Percentiles rank a stretch among this genome's conserved stretches.
phyloP scores from a whole-genome alignment of 2,329 filamentous ascomycete genomes.

The Mycosphaerella arachidis region DNA sequence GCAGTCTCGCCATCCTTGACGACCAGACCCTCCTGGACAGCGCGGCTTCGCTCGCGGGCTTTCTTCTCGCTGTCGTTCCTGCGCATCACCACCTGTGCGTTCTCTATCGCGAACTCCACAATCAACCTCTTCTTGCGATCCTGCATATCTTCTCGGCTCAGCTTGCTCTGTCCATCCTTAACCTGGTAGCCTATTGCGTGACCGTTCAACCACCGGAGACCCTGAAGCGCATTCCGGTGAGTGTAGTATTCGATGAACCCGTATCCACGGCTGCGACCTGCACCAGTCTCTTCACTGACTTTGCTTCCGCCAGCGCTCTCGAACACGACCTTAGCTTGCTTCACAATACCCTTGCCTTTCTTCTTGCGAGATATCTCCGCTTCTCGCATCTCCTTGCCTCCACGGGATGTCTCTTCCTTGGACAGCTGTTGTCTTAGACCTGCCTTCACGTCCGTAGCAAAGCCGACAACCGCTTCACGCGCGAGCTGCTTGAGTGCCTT shows the following conservation, averaged over 20 bases:
- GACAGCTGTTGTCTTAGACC: slow-evolving; percentile 72
- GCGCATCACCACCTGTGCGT: slow-evolving; percentile 87
- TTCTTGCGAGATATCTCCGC: slow-evolving; percentile 74
- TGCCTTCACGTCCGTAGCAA: slow-evolving; percentile 81
- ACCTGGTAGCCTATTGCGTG: slow-evolving; percentile 54
- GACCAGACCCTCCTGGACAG: slow-evolving; percentile 19
- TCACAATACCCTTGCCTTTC: slow-evolving; percentile 82
- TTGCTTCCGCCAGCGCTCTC: slow-evolving; percentile 83
- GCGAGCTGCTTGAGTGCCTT: slow-evolving; percentile 91
- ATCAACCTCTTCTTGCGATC: slow-evolving; percentile 87
- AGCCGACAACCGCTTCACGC: slow-evolving; percentile 86
- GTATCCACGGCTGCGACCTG: slow-evolving; percentile 83
- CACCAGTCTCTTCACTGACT: slow-evolving; percentile 69
- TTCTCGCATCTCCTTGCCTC: slow-evolving; percentile 72
- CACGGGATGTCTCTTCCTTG: slow-evolving; percentile 81
- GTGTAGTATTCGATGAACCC: slow-evolving; percentile 96
- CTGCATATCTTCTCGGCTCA: slow-evolving; percentile 42
- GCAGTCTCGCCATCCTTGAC: slow-evolving; percentile 9
- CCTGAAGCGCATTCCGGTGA: slow-evolving; percentile 92
- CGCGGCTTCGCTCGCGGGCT: slow-evolving; percentile 42
- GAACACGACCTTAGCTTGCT: slow-evolving; percentile 91
- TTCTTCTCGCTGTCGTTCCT: slow-evolving; percentile 62
- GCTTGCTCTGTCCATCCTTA: slow-evolving; percentile 37
- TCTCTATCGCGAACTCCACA: slow-evolving; percentile 97
- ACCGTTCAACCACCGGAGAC: slow-evolving; percentile 87